These are phyloP conservation scores for Nymphaea thermarum DNA, from an alignment of 164 flowering plant species.

Conservation along the genomic window DNA sequence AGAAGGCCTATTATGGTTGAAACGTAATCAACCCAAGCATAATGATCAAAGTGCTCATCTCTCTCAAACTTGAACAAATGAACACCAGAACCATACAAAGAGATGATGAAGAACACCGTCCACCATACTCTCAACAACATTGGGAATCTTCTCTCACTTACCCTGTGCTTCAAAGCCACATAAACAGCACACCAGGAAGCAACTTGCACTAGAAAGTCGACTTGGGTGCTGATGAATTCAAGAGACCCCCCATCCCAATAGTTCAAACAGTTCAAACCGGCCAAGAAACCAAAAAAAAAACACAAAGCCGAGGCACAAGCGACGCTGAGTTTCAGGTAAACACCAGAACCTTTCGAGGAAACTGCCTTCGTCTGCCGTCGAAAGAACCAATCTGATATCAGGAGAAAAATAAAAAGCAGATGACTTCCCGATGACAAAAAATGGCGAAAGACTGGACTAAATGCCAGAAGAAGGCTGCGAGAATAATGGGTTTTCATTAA, in stretches of 20 bases:
- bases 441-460: background rate
- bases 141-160: constrained; percentile 28
- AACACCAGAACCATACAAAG: background rate
- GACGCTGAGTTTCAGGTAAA: background rate
- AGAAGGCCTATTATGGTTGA: background rate
- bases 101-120: background rate
- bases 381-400: background rate
- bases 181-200: constrained; percentile 38
- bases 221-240: constrained; percentile 24
- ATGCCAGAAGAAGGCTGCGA: background rate
- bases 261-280: constrained; percentile 31
- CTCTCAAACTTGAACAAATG: background rate
- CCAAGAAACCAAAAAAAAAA: background rate
- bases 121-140: constrained; percentile 1
- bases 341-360: background rate
- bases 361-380: background rate
- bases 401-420: background rate
- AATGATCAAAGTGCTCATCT: background rate
- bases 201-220: constrained; percentile 34
- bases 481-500: background rate
- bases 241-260: constrained; percentile 47
- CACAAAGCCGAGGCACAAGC: background rate
- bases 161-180: constrained; percentile 24
- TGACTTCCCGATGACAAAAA: background rate
- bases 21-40: background rate